Evolutionary conservation across 2,329 filamentous ascomycete species (phyloP).

Genomic region (Gyromitra esculenta): DNA sequence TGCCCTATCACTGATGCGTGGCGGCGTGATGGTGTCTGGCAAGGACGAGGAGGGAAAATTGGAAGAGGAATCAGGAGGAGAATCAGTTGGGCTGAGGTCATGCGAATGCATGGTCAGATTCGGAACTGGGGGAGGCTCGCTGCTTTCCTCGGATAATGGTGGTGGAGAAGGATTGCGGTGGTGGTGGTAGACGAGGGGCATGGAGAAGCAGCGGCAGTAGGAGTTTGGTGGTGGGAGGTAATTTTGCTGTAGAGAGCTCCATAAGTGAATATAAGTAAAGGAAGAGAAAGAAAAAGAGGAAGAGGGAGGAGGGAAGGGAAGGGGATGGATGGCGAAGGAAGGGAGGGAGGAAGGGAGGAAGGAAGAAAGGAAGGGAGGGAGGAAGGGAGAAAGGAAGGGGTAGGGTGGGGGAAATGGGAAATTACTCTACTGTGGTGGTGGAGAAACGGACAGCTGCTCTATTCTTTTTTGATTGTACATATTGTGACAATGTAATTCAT

Average conservation of each 20-base stretch:
- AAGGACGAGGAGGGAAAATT: slow-evolving; percentile 5
- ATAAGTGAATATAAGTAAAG: slow-evolving; percentile 45
- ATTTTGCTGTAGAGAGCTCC: slow-evolving; percentile 41
- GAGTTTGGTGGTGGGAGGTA: slow-evolving; percentile 29
- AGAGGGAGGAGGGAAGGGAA: background rate
- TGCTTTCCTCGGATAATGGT: slow-evolving; percentile 38
- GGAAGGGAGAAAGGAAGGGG: slow-evolving; percentile 10
- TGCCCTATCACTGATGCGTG: slow-evolving; percentile 64
- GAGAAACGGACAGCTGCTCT: slow-evolving; percentile 33
- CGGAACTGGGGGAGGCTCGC: slow-evolving; percentile 29
- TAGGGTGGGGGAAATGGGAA: slow-evolving; percentile 41
- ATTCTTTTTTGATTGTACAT: background rate
- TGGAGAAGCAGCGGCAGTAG: slow-evolving; percentile 27
- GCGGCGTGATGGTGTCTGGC: slow-evolving; percentile 32
- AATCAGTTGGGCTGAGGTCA: slow-evolving; percentile 40
- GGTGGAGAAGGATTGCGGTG: slow-evolving; percentile 42
- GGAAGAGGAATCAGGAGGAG: slow-evolving; percentile 22
- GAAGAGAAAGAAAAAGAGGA: slow-evolving; percentile 1
- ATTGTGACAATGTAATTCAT: slow-evolving; percentile 20
- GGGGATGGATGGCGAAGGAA: background rate
- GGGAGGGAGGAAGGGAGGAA: slow-evolving; percentile 10
- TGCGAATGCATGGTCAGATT: slow-evolving; percentile 45
- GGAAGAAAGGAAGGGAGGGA: slow-evolving; percentile 7
- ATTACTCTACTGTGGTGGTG: slow-evolving; percentile 28
- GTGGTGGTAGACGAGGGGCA: slow-evolving; percentile 51